phyloP scores from a whole-genome alignment of 139 green algal genomes.

The Micractinium sp. region DNA sequence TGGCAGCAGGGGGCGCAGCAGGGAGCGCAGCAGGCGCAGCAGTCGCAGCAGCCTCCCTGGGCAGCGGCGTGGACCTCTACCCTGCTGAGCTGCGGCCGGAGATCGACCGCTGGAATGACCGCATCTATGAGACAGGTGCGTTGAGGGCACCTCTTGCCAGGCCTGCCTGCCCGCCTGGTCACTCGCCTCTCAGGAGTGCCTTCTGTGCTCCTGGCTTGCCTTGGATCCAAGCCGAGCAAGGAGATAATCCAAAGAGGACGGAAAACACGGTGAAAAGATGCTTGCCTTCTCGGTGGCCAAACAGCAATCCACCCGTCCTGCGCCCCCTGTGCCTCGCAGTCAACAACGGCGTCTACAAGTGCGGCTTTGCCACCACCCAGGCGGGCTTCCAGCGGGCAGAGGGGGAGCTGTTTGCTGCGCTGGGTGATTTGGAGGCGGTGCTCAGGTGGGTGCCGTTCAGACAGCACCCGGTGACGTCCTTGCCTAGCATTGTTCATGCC shows the following conservation, averaged over 20 bases:
- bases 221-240: neutral
- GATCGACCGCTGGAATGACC: conserved; percentile 76
- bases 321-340: conserved; percentile 34
- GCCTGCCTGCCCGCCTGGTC: neutral
- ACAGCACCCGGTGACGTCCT: too few relatives aligned
- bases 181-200: neutral
- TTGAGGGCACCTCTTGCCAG: neutral
- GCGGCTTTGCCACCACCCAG: conserved; percentile 85
- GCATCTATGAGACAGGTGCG: conserved; percentile 59
- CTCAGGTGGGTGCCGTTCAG: conserved; percentile 59
- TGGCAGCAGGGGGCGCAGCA: neutral
- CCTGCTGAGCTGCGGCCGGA: conserved; percentile 61
- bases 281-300: too few relatives aligned
- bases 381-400: conserved; percentile 75
- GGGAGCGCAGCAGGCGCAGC: too few relatives aligned
- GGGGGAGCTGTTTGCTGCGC: conserved; percentile 60
- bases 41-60: conserved; percentile 13
- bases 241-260: too few relatives aligned
- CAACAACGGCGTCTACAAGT: conserved; percentile 88
- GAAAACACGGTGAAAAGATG: too few relatives aligned
- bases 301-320: neutral
- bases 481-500: too few relatives aligned
- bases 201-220: neutral
- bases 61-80: conserved; percentile 69
- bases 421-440: conserved; percentile 71